These are phyloP conservation scores for Fraxinus excelsior DNA, from an alignment of 257 asterid genomes.

Conservation along the genomic window DNA sequence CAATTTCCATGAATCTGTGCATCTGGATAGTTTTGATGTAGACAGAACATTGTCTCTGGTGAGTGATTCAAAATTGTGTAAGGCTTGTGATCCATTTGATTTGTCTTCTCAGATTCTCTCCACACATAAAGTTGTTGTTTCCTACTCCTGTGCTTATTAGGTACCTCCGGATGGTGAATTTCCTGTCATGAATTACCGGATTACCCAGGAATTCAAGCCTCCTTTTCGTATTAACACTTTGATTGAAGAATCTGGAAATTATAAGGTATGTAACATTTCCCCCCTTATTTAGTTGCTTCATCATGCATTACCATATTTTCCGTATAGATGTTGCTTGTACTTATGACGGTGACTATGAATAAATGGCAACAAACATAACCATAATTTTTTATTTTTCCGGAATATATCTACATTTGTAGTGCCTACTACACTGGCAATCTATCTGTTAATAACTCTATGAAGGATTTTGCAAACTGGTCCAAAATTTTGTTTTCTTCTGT, in stretches of 20 bases:
- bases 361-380: conserved; percentile 17
- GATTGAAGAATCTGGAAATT: conserved; percentile 93
- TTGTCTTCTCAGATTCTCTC: conserved; percentile 19
- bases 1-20: conserved; percentile 99
- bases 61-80: conserved; percentile 33
- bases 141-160: conserved; percentile 42
- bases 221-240: conserved; percentile 87
- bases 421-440: conserved; percentile 17
- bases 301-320: not conserved
- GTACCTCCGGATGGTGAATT: conserved; percentile 99
- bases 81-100: conserved; percentile 21
- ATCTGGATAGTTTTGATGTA: conserved; percentile 90
- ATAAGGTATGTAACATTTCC: conserved; percentile 56
- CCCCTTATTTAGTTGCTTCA: not conserved
- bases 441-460: conserved; percentile 9
- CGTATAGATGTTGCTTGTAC: conserved; percentile 15
- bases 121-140: conserved; percentile 9
- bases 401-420: conserved; percentile 11
- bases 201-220: conserved; percentile 99
- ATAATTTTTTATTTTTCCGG: conserved; percentile 12
- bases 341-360: conserved; percentile 16
- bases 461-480: conserved; percentile 21
- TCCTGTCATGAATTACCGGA: conserved; percentile 99
- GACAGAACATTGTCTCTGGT: conserved; percentile 93
- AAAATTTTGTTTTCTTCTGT: conserved; percentile 26